A percentile compares a stretch with the other conserved stretches of the same genome.
Evolutionary conservation across 257 asterid genomes (phyloP).

Genomic region (Fraxinus quadrangulata): DNA sequence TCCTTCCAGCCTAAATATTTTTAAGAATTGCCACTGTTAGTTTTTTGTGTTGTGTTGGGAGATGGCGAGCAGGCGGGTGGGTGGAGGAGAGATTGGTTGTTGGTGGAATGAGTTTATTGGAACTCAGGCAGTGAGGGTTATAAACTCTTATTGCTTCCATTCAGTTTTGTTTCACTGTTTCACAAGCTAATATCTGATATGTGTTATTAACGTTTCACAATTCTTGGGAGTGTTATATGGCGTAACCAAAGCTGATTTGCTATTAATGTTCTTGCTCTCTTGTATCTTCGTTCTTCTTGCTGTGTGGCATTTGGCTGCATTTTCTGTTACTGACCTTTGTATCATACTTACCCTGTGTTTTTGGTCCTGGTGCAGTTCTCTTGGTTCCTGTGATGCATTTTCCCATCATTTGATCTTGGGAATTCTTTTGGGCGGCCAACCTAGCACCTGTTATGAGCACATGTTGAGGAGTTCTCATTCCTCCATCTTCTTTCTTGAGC

Average conservation of each 20-base stretch:
- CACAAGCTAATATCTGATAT: not conserved
- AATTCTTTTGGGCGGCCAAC: not conserved
- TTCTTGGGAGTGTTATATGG: not conserved
- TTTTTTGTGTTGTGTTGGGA: too few species aligned
- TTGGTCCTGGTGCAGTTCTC: not conserved
- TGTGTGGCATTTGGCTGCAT: not conserved
- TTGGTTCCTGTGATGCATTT: not conserved
- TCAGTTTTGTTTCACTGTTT: too few species aligned
- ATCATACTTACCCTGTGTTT: not conserved
- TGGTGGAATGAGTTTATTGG: too few species aligned
- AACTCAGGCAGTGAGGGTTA: too few species aligned
- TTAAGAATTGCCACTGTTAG: too few species aligned
- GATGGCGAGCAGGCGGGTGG: too few species aligned
- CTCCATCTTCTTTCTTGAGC: not conserved
- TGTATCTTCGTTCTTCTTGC: not conserved
- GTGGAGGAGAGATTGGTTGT: too few species aligned
- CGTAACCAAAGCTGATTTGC: not conserved
- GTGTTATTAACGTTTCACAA: not conserved
- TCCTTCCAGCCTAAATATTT: too few species aligned
- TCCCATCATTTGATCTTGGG: not conserved
- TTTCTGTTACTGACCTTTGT: not conserved
- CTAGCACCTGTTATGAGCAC: not conserved
- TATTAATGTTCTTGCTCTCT: not conserved
- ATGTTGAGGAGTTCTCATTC: not conserved
- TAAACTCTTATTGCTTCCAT: too few species aligned